Evolutionary conservation across 2,329 filamentous ascomycete genomes (phyloP).

Genomic region (Karstenula rhodostoma): DNA sequence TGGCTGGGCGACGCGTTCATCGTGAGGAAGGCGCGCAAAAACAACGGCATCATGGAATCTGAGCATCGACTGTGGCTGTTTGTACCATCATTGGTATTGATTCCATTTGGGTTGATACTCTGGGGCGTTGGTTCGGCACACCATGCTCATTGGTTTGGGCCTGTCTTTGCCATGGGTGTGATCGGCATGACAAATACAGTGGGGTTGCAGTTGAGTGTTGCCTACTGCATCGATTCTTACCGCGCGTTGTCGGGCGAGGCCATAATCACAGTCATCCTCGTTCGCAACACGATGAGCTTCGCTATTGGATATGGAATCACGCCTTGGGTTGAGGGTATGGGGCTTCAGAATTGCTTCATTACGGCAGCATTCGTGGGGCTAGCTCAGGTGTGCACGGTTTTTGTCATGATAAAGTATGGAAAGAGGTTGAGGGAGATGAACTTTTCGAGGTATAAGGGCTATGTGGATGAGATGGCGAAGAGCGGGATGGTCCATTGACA

Average conservation of each 20-base stretch:
- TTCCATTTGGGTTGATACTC: constrained; percentile 55
- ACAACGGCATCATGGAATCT: constrained; percentile 47
- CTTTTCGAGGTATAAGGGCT: constrained; percentile 24
- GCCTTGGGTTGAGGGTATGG: constrained; percentile 55
- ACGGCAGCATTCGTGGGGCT: constrained; percentile 54
- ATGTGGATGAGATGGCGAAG: constrained; percentile 28
- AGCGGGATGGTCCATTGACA: constrained; percentile 30
- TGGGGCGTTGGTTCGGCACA: constrained; percentile 61
- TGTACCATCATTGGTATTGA: constrained; percentile 47
- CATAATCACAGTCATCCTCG: constrained; percentile 59
- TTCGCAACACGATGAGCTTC: constrained; percentile 61
- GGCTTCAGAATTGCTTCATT: constrained; percentile 54
- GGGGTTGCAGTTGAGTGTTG: constrained; percentile 54
- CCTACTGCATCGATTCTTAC: constrained; percentile 60
- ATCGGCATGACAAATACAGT: constrained; percentile 56
- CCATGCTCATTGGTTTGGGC: constrained; percentile 56
- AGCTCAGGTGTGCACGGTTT: constrained; percentile 48
- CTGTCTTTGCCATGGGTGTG: constrained; percentile 57
- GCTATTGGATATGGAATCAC: constrained; percentile 61
- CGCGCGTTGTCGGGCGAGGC: constrained; percentile 59
- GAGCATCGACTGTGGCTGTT: constrained; percentile 52
- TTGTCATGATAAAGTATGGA: constrained; percentile 60
- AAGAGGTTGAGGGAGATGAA: constrained; percentile 46
- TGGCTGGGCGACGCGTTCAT: constrained; percentile 47
- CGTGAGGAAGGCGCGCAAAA: constrained; percentile 44